Evolutionary conservation across 495 filamentous ascomycete species (phyloP).

Genomic region (Penicillium egyptiacum): DNA sequence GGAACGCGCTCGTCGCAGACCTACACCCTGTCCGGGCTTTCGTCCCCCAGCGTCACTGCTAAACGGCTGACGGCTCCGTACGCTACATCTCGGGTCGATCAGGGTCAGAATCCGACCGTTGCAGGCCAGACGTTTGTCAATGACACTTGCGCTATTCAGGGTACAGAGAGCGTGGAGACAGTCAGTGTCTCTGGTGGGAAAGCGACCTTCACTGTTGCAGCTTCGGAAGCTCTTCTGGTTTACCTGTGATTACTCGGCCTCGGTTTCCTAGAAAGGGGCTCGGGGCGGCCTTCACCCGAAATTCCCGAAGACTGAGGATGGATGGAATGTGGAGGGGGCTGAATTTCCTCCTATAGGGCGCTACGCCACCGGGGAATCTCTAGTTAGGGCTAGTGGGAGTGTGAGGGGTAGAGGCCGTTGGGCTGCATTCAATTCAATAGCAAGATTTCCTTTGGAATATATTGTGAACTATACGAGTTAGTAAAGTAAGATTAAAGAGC

Average conservation of each 20-base stretch:
- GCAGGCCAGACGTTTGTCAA: constrained; percentile 56
- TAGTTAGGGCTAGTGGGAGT: constrained; percentile 5
- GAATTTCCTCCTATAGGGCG: not conserved
- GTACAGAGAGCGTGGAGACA: constrained; percentile 45
- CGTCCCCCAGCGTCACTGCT: constrained; percentile 37
- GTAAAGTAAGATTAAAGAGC: not conserved
- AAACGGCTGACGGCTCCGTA: constrained; percentile 56
- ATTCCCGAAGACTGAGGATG: not conserved
- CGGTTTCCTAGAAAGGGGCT: not conserved
- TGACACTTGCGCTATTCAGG: constrained; percentile 50
- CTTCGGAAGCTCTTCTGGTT: constrained; percentile 56
- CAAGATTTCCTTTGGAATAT: not conserved
- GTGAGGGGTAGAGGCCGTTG: not conserved
- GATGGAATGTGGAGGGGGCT: not conserved
- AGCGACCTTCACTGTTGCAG: constrained; percentile 49
- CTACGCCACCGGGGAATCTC: constrained; percentile 12
- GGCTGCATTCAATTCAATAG: not conserved
- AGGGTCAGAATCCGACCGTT: constrained; percentile 46
- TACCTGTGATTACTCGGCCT: constrained; percentile 38
- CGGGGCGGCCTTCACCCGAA: not conserved
- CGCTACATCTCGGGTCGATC: constrained; percentile 49
- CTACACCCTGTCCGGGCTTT: constrained; percentile 49
- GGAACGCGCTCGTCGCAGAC: constrained; percentile 46
- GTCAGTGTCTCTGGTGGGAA: constrained; percentile 39
- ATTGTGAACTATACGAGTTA: not conserved